These are phyloP conservation scores for Penicillium italicum DNA, from an alignment of 2,329 filamentous ascomycete genomes.

Conservation along the genomic window DNA sequence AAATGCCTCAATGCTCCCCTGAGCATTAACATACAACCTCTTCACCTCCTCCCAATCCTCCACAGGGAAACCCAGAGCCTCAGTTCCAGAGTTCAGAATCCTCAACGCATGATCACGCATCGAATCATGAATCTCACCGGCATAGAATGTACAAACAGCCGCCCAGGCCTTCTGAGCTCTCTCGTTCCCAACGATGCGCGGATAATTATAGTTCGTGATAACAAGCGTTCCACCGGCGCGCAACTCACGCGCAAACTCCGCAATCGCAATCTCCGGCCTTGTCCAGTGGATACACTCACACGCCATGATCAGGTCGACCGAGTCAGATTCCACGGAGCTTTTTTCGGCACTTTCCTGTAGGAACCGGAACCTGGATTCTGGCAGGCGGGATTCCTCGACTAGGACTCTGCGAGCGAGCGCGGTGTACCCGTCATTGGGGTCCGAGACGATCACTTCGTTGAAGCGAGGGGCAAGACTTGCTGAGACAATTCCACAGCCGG, in stretches of 20 bases:
- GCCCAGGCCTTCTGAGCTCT: conserved; percentile 2
- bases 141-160: conserved; percentile 1
- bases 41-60: background rate
- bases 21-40: conserved; percentile 2
- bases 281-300: conserved; percentile 9
- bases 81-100: conserved; percentile 1
- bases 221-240: background rate
- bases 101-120: conserved; percentile 6
- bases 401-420: background rate
- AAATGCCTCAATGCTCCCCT: conserved; percentile 1
- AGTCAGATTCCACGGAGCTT: background rate
- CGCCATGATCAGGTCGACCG: conserved; percentile 1
- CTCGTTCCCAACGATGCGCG: conserved; percentile 1
- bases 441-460: conserved; percentile 1
- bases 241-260: conserved; percentile 1
- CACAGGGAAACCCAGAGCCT: background rate
- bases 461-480: background rate
- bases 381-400: background rate
- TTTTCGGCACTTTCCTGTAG: conserved; percentile 2
- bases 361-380: background rate
- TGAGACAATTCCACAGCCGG: conserved; percentile 5
- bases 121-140: background rate
- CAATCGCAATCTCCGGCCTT: background rate
- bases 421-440: conserved; percentile 4
- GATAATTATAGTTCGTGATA: conserved; percentile 6